Percentiles rank a stretch among this genome's conserved stretches.
phyloP scores from a whole-genome alignment of 2,329 filamentous ascomycete species.

The Penicillium sp. region DNA sequence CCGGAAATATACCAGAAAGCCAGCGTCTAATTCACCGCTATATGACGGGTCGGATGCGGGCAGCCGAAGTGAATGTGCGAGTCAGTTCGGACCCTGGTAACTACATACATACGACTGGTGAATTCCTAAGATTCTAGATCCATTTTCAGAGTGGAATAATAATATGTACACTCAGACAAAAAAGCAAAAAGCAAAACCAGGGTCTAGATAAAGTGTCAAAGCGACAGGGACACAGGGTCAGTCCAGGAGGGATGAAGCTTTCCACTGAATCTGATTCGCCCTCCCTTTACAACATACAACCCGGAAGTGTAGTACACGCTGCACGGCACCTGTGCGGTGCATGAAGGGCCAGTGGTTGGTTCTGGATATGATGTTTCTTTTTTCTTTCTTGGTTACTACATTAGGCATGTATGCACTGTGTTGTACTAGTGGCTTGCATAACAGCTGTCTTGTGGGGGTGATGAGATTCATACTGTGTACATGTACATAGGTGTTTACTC shows the following conservation, averaged over 20 bases:
- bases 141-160: too few species aligned
- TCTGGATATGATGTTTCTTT: not conserved
- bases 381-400: not conserved
- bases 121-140: too few species aligned
- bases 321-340: slow-evolving; percentile 4
- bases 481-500: too few species aligned
- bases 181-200: not conserved
- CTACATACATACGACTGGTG: too few species aligned
- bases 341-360: slow-evolving; percentile 4
- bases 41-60: slow-evolving; percentile 28
- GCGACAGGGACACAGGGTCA: too few species aligned
- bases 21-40: slow-evolving; percentile 29
- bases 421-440: slow-evolving; percentile 8
- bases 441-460: slow-evolving; percentile 1
- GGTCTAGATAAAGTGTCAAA: not conserved
- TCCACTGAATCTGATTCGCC: too few species aligned
- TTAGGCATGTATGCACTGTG: too few species aligned
- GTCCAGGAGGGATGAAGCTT: too few species aligned
- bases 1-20: not conserved
- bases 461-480: too few species aligned
- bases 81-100: too few species aligned
- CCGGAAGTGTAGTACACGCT: not conserved
- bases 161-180: too few species aligned
- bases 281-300: too few species aligned
- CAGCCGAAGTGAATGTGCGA: not conserved